phyloP scores from a whole-genome alignment of 192 early-diverging fungal genomes.

The Phycomyces blakesleeanus region DNA sequence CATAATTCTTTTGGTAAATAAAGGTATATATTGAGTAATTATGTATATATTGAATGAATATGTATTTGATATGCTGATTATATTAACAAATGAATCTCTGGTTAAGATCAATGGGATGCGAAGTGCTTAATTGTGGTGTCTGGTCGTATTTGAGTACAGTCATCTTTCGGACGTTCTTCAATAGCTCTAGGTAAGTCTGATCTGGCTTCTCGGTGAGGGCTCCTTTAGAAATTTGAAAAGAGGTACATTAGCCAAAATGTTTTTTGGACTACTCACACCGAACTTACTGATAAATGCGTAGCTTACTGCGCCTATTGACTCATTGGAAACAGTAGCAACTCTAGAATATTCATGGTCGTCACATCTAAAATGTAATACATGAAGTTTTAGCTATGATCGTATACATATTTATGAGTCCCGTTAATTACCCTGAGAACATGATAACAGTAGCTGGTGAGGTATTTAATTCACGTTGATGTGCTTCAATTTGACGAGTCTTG shows the following conservation, averaged over 20 bases:
- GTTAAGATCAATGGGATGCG: conserved; percentile 50
- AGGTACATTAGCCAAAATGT: not conserved
- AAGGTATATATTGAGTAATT: too few species aligned
- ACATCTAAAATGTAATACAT: conserved; percentile 41
- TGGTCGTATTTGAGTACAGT: conserved; percentile 63
- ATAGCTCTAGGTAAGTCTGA: conserved; percentile 70
- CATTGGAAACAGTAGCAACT: conserved; percentile 56
- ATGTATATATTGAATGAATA: too few species aligned
- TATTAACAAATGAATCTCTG: conserved; percentile 16
- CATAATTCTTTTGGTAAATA: too few species aligned
- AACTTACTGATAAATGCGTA: conserved; percentile 63
- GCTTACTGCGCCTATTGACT: conserved; percentile 71
- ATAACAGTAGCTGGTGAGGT: conserved; percentile 63
- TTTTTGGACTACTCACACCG: not conserved
- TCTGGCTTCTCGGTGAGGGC: conserved; percentile 36
- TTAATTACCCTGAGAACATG: conserved; percentile 71
- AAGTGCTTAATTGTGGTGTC: conserved; percentile 73
- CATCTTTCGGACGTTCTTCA: conserved; percentile 64
- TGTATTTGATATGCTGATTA: not conserved
- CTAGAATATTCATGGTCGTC: conserved; percentile 79
- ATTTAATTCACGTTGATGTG: conserved; percentile 32
- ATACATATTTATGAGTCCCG: not conserved
- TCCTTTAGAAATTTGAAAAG: not conserved
- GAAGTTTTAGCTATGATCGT: not conserved
- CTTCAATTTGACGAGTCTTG: conserved; percentile 28